Evolutionary conservation across 495 filamentous ascomycete genomes (phyloP), one percentile per base, ranked within the genome.

Genomic region (Tuber magnatum): DNA sequence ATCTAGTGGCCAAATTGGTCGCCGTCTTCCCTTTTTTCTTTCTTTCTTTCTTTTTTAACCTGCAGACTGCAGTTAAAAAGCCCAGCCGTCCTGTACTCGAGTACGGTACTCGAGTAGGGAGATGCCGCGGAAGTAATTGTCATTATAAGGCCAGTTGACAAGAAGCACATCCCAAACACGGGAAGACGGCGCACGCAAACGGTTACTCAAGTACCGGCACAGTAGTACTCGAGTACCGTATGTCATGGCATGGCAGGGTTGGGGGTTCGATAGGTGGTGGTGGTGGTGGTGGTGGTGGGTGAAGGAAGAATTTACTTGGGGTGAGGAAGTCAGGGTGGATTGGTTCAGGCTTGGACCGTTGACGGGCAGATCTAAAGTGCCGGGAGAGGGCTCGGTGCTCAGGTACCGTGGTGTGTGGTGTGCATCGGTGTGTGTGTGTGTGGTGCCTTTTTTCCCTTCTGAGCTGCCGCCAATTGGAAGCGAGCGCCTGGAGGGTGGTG

Each of bases 331-430:
- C 69, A n/a, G 0, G 38, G 39, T 71, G 69, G 69, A 71, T 44
- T 71, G 42, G 12, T 18, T 71, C 7, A 39, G 42, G 69, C 69
- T 71, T 44, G 42, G 35, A 16, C 69, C 56, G 56, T 65, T 65
- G 32, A 35, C 28, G 56, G 56, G 56, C 56, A 65, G 56, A 65
- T 65, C 56, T 65, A 18, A 65, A 61, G n/a, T 61, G n/a, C 51
- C 51, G 51, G 56, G 18, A 35, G 56, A 35, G 28, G 18, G 32
- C 16, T 35, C 51, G 51, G 32, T 65, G 32, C 56, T 65, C 56
- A 65, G 56, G 56, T 65, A 65, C 56, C 56, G 56, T 35, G 56
- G 56, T 18, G 56, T 18, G 28, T 65, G 56, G 56, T 65, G 32
- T 65, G 56, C 56, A 28, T 32, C 14, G 16, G 56, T 35, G 56